A percentile compares a stretch with the other conserved stretches of the same genome.
Evolutionary conservation across 768 basidiomycete species (phyloP).

Genomic region (Hemileccinum impolitum): DNA sequence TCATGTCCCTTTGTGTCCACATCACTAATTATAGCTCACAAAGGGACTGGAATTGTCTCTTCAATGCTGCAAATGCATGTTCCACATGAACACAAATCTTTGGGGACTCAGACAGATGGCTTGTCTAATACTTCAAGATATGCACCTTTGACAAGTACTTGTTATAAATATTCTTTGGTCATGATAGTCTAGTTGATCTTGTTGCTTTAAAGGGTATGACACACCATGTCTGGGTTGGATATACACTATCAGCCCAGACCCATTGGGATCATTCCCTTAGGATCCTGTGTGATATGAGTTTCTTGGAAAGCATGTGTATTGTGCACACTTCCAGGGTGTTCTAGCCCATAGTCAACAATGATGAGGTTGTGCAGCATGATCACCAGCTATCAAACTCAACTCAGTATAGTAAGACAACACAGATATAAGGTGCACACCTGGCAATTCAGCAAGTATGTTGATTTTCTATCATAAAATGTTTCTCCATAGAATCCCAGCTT

Average conservation of each 20-base stretch:
- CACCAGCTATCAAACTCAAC: background rate
- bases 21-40: background rate
- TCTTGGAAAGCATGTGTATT: background rate
- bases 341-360: background rate
- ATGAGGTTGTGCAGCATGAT: background rate
- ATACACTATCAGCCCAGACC: background rate
- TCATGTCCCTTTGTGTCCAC: background rate
- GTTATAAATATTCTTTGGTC: background rate
- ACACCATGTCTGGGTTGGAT: background rate
- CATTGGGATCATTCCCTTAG: background rate
- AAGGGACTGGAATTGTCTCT: conserved; percentile 1
- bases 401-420: no score
- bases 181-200: background rate
- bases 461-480: background rate
- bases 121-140: background rate
- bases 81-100: background rate
- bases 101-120: background rate
- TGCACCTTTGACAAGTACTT: background rate
- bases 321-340: background rate
- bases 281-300: no score
- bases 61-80: conserved; percentile 3
- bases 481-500: background rate
- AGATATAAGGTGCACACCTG: background rate
- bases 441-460: background rate
- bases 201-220: background rate